Percentiles rank a stretch among this genome's conserved stretches.
Conservation (phyloP, 441 rosid species). For the Pelargonium cotyledonis region DNA sequence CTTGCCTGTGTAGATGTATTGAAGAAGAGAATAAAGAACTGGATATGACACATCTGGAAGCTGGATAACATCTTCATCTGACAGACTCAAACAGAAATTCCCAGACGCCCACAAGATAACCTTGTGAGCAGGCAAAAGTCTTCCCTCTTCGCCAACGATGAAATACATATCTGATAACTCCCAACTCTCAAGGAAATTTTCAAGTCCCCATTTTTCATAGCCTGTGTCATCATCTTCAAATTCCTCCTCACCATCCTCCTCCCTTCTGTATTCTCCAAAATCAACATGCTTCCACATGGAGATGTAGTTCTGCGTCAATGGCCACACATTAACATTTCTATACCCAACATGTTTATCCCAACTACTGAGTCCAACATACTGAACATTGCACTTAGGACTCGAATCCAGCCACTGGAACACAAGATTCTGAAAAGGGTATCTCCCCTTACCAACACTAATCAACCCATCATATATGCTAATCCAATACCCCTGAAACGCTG, state of each 20-base stretch:
- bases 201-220: constrained; percentile 75
- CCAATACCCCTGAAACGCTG: constrained; percentile 89
- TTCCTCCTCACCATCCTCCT: constrained; percentile 48
- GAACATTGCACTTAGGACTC: constrained; percentile 76
- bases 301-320: constrained; percentile 70
- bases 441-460: constrained; percentile 83
- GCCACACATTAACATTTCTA: constrained; percentile 85
- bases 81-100: constrained; percentile 45
- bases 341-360: constrained; percentile 99
- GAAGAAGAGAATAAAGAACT: constrained; percentile 76
- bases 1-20: constrained; percentile 63
- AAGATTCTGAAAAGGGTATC: constrained; percentile 94
- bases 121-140: constrained; percentile 77
- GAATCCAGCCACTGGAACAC: constrained; percentile 87
- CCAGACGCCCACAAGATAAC: constrained; percentile 82
- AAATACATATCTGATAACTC: constrained; percentile 66
- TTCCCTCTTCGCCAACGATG: constrained; percentile 60
- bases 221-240: constrained; percentile 31
- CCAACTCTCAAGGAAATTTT: constrained; percentile 75
- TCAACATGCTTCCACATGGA: constrained; percentile 86
- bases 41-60: constrained; percentile 47
- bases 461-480: constrained; percentile 88
- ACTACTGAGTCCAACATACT: constrained; percentile 85
- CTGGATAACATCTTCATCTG: constrained; percentile 40
- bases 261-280: constrained; percentile 40